A percentile compares a stretch with the other conserved stretches of the same genome.
Conservation (phyloP, 176 grass and related monocot species). For the Triticum timopheevii region DNA sequence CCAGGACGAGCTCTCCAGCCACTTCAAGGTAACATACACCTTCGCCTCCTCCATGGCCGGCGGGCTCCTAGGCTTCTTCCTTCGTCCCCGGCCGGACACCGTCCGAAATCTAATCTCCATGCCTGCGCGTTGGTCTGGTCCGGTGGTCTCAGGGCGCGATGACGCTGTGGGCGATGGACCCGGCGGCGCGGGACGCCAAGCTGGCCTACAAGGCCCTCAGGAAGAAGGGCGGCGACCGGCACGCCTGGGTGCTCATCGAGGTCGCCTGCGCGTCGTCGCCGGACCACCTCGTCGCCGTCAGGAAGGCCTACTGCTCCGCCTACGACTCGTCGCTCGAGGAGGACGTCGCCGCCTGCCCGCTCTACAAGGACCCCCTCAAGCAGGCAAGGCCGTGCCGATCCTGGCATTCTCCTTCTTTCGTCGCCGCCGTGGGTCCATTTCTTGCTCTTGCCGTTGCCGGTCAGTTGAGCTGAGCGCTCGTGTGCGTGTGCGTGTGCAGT, state of each 20-base stretch:
- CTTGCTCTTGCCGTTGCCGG: neutral
- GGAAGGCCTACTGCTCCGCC: slow-evolving; percentile 70
- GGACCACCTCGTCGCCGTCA: slow-evolving; percentile 83
- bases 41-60: neutral
- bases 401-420: neutral
- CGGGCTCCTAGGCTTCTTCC: neutral
- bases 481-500: slow-evolving; percentile 12
- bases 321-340: slow-evolving; percentile 80
- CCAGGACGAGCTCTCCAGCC: slow-evolving; percentile 62
- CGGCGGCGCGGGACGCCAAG: slow-evolving; percentile 82
- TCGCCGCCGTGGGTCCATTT: too few species aligned
- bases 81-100: too few species aligned
- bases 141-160: slow-evolving; percentile 56
- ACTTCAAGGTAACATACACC: slow-evolving; percentile 46
- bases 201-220: slow-evolving; percentile 60
- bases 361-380: slow-evolving; percentile 53
- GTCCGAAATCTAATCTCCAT: too few species aligned
- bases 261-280: slow-evolving; percentile 83
- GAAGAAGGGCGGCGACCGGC: slow-evolving; percentile 41
- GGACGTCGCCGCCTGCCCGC: slow-evolving; percentile 57
- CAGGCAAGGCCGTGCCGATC: slow-evolving; percentile 28
- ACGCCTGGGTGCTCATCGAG: slow-evolving; percentile 70
- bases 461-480: neutral
- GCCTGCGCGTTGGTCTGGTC: too few species aligned
- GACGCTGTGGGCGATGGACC: slow-evolving; percentile 73